Conservation (phyloP, 192 early-diverging fungal species). For the Dissophora globulifera region DNA sequence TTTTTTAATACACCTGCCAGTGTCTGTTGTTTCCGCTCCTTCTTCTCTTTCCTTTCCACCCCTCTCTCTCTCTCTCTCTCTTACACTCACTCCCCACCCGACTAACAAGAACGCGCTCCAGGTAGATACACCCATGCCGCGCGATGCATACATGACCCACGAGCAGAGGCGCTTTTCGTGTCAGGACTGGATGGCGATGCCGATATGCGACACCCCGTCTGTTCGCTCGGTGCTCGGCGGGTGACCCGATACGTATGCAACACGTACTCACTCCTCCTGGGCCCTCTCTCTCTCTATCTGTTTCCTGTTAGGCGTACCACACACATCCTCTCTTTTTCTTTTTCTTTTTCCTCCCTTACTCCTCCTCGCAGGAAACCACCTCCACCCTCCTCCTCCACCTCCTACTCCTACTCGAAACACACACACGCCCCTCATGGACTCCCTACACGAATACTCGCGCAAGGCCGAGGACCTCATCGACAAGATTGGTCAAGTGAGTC, state of each 20-base stretch:
- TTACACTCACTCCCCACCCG: not conserved
- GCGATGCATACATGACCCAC: too few relatives aligned
- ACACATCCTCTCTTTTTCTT: not conserved
- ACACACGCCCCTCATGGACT: conserved; percentile 41
- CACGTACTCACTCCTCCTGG: not conserved
- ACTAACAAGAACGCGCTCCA: too few relatives aligned
- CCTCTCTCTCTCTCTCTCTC: not conserved
- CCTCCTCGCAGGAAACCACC: too few relatives aligned
- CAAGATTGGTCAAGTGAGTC: conserved; percentile 60
- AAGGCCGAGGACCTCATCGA: conserved; percentile 85
- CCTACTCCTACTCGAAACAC: conserved; percentile 1
- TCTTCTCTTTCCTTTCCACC: not conserved
- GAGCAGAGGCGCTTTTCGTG: too few relatives aligned
- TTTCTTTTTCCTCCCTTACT: not conserved
- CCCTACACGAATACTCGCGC: conserved; percentile 59
- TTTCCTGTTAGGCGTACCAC: not conserved
- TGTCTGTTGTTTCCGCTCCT: too few relatives aligned
- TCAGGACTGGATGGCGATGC: too few relatives aligned
- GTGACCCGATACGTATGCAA: too few relatives aligned
- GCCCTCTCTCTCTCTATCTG: not conserved
- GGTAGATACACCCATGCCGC: too few relatives aligned
- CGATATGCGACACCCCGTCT: too few relatives aligned
- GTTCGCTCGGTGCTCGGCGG: too few relatives aligned
- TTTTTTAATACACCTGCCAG: too few relatives aligned
- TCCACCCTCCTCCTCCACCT: not conserved